Evolutionary conservation across 345 rosid species (phyloP), one percentile per base, ranked within the genome.

Genomic region (Arabis alpina): DNA sequence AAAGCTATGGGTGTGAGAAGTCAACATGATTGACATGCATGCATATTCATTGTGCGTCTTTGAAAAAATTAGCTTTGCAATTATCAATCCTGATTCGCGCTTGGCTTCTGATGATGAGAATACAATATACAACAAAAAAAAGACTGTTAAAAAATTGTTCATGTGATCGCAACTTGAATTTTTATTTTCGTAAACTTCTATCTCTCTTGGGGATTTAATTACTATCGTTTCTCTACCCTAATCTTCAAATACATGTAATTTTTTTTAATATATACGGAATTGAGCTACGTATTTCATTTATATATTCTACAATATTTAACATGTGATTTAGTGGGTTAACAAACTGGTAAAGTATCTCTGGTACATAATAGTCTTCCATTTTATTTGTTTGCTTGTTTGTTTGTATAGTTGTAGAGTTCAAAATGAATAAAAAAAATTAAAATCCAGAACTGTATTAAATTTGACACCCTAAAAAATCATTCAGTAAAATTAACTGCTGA

Each of bases 11-110:
- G 79, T 41, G 66, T 62, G 34, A 62, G 75, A 76, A 69, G 75
- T 76, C 79, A 76, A 76, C 70, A 76, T 69, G 79, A 76, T 76
- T 76, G 79, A 76, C 71, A 56, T 69, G 75, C 79, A 76, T 76
- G 75, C 61, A 69, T 69, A 49, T 69, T 61, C 63, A 68, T 75
- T 61, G 53, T 54, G 27, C 58, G 15, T 52, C 8, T 47, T 75
- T 75, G 64, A 61, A 68, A 45, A 49, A 0, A 0, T 10, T 51
- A 32, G 28, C 42, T 58, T 42, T 59, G 12, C 37, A 66, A 23
- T 19, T 41, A 16, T 39, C n/a, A 19, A 30, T 12, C 42, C 10
- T 59, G 45, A 15, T 16, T 43, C 23, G 13, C 41, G 56, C 32
- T 63, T 45, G 12, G 42, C 48, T 40, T 41, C 28, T 60, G 25